These are phyloP conservation scores for Fusarium nurragi DNA, from an alignment of 2,329 filamentous ascomycete species.

Conservation along the genomic window DNA sequence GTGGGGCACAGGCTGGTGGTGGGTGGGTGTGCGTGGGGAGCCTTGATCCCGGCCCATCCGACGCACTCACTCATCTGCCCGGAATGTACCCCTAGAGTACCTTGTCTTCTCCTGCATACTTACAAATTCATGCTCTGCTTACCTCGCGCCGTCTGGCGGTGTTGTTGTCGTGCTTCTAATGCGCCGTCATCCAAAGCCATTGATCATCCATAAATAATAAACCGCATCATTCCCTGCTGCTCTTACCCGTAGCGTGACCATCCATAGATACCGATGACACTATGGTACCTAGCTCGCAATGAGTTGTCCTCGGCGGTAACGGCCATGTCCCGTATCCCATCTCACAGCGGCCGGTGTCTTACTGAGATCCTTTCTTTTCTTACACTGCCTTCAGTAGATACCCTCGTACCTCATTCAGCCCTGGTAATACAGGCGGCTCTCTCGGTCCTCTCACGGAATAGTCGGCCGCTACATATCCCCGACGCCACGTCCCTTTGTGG, in stretches of 20 bases:
- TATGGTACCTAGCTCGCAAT: background rate
- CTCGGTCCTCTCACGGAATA: conserved; percentile 26
- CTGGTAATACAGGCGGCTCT: conserved; percentile 28
- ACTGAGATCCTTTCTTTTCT: conserved; percentile 5
- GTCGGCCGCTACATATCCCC: conserved; percentile 28
- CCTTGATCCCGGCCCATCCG: conserved; percentile 42
- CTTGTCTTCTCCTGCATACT: background rate
- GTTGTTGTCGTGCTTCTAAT: background rate
- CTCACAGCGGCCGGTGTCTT: conserved; percentile 9
- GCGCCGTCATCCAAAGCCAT: background rate
- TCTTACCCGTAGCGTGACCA: background rate
- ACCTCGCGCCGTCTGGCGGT: background rate
- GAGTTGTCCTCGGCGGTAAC: conserved; percentile 14
- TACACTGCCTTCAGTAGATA: conserved; percentile 8
- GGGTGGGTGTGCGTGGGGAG: conserved; percentile 36
- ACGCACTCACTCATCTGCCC: conserved; percentile 25
- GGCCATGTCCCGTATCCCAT: conserved; percentile 12
- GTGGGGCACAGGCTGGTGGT: conserved; percentile 37
- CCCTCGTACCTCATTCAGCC: conserved; percentile 22
- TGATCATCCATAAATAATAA: background rate
- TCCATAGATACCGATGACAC: too few relatives aligned
- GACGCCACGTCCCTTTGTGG: conserved; percentile 21
- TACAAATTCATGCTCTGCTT: conserved; percentile 8
- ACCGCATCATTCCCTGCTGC: background rate
- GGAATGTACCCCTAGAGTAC: conserved; percentile 36